Evolutionary conservation across 495 filamentous ascomycete genomes (phyloP).

Genomic region (Chaetomium tenue): DNA sequence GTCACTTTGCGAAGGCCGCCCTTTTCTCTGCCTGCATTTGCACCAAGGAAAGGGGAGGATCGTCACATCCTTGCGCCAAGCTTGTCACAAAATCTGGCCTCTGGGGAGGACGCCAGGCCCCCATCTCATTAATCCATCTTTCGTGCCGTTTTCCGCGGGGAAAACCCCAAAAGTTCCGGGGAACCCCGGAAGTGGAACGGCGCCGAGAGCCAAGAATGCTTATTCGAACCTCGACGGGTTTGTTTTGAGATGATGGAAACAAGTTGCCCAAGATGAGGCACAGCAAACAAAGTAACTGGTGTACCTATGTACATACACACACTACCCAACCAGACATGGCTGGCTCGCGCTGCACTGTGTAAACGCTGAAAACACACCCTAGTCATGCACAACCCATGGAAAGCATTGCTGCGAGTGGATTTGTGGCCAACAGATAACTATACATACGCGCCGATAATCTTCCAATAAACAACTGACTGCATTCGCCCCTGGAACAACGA

Average conservation of each 20-base stretch:
- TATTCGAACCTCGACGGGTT: not conserved
- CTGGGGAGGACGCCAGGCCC: too few relatives aligned
- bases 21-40: too few relatives aligned
- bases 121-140: not conserved
- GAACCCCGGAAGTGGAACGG: not conserved
- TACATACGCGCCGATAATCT: not conserved
- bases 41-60: constrained; percentile 2
- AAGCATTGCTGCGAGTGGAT: not conserved
- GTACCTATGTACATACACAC: too few relatives aligned
- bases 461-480: not conserved
- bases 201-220: constrained; percentile 1
- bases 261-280: not conserved
- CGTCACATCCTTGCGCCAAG: not conserved
- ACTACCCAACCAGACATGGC: too few relatives aligned
- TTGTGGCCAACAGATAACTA: not conserved
- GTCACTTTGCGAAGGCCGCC: not conserved
- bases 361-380: not conserved
- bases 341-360: too few relatives aligned
- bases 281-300: not conserved
- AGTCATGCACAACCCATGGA: too few relatives aligned
- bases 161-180: not conserved
- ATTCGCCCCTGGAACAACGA: not conserved
- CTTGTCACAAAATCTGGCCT: not conserved
- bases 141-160: too few relatives aligned
- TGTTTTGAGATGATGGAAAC: not conserved